Percentiles rank a stretch among this genome's conserved stretches.
These are phyloP conservation scores for Achaetomium macrosporum DNA, from an alignment of 2,329 filamentous ascomycete genomes.

Conservation along the genomic window DNA sequence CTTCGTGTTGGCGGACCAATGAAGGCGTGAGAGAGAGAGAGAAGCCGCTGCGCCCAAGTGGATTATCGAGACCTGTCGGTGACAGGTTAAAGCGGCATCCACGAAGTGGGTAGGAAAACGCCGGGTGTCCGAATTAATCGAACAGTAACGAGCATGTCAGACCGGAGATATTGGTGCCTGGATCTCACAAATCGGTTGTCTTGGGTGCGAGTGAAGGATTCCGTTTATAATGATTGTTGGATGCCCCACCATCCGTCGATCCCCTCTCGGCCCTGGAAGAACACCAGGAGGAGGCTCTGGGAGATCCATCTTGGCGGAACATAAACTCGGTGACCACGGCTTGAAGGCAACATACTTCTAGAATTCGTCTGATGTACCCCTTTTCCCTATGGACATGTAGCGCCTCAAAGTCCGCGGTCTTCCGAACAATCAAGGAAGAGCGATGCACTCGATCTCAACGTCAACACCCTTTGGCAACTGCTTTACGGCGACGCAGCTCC, in stretches of 20 bases:
- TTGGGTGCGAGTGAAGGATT: neutral
- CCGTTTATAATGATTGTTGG: neutral
- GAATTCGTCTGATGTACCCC: neutral
- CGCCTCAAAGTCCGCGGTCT: neutral
- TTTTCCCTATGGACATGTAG: neutral
- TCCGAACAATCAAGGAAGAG: constrained; percentile 50
- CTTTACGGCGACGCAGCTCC: constrained; percentile 86
- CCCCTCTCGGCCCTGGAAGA: neutral
- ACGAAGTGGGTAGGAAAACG: too few relatives aligned
- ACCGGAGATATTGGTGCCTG: too few relatives aligned
- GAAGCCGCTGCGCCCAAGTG: too few relatives aligned
- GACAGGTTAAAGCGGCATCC: too few relatives aligned
- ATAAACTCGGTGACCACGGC: neutral
- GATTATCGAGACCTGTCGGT: too few relatives aligned
- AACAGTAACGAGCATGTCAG: too few relatives aligned
- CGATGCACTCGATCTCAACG: constrained; percentile 87
- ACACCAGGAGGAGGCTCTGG: too few relatives aligned
- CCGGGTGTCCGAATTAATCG: too few relatives aligned
- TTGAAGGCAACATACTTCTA: neutral
- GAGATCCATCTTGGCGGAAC: neutral
- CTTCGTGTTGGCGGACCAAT: constrained; percentile 1
- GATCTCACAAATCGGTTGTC: too few relatives aligned
- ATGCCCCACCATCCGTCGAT: constrained; percentile 6
- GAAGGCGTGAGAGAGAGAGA: neutral
- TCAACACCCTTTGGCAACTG: constrained; percentile 79